Conservation (phyloP, 345 rosid species). For the Eucalyptus cloeziana region DNA sequence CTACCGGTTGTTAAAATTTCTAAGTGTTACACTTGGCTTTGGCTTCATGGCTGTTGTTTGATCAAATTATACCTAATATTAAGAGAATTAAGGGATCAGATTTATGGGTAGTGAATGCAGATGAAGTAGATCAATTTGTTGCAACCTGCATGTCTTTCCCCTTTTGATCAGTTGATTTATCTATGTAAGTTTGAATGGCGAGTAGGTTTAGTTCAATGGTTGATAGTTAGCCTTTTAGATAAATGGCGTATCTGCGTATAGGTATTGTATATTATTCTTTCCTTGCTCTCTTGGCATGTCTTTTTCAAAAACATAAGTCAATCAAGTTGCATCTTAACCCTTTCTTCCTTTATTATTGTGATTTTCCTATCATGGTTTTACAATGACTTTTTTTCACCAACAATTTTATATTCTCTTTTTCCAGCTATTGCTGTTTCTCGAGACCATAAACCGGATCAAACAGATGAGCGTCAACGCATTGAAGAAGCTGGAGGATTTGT, state of each 20-base stretch:
- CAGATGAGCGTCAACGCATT: constrained; percentile 94
- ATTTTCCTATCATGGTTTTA: background rate
- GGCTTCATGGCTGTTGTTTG: background rate
- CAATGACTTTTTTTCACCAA: background rate
- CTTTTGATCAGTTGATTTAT: background rate
- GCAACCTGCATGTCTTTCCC: background rate
- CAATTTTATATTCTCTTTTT: background rate
- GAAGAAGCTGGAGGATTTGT: constrained; percentile 99
- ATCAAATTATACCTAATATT: background rate
- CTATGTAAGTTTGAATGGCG: background rate
- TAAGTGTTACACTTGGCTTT: background rate
- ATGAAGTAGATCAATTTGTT: background rate
- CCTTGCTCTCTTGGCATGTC: background rate
- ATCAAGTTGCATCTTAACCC: background rate
- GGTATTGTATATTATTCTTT: background rate
- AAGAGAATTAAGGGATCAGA: background rate
- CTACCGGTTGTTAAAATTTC: background rate
- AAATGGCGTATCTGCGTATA: background rate
- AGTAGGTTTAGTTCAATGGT: background rate
- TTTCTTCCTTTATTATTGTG: background rate
- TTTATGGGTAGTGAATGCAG: background rate
- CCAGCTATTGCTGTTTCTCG: constrained; percentile 95
- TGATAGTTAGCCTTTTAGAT: background rate
- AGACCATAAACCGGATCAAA: constrained; percentile 98
- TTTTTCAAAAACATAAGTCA: background rate